Evolutionary conservation across 192 early-diverging fungal species (phyloP), one percentile per base, ranked within the genome.

Genomic region (Thamnidium elegans): DNA sequence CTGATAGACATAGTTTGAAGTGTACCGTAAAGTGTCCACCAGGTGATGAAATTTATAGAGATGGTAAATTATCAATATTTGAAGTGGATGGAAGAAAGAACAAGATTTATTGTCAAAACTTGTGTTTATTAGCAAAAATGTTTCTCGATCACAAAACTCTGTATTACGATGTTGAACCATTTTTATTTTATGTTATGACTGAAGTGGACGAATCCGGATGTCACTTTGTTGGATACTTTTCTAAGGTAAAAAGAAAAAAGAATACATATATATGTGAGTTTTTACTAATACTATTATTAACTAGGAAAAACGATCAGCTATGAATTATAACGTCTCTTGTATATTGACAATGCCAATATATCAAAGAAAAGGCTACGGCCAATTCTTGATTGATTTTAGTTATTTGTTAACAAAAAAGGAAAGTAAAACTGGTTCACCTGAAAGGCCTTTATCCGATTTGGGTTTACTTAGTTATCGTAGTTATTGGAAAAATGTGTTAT

Each of bases 161-260:
- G 13, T 98, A 95, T 73, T 99, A 97, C 72, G 97, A 98, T 62
- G 88, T 96, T 6, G 97, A 99, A 63, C 94, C 95, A 13, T 99
- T 98, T 72, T 73, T 98, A 30, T 99, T 99, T 65, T 99, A 99
- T 68, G 79, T 99, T n/a, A 79, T 99, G 80, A 93, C 90, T 4
- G 93, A 97, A 75, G 78, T 82, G 34, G 88, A 91, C 31, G 64
- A 77, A 32, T n/a, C 68, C 3, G 90, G 89, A n/a, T 90, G 84
- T 65, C 93, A 94, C 65, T 91, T 99, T 76, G 92, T 96, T n/a
- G 97, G 95, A 0, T 99, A 99, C 63, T 99, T 96, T 79, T 96
- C 94, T 32, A 99, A 99, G 70, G 84, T 79, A 72, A 65, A 50
- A n/a, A n/a, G n/a, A n/a, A n/a, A n/a, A n/a, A n/a, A n/a, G n/a